phyloP scores from a whole-genome alignment of 306 rosid genomes.

The Cicer bijugum region DNA sequence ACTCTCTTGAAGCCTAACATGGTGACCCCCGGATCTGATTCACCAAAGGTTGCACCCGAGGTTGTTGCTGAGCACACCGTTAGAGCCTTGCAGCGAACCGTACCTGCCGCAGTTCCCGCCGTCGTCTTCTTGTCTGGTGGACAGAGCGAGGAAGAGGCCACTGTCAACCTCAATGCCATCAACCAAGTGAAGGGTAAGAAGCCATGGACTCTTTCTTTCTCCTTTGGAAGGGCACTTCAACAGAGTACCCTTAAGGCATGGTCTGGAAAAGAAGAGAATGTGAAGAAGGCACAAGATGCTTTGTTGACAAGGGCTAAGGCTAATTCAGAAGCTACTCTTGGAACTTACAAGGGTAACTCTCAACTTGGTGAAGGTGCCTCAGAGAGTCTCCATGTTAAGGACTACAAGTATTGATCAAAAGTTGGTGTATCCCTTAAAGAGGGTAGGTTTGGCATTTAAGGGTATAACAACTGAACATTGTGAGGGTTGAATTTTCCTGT shows the following conservation, averaged over 20 bases:
- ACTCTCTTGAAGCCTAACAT: conserved; percentile 56
- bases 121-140: conserved; percentile 57
- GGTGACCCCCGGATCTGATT: conserved; percentile 52
- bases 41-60: conserved; percentile 50
- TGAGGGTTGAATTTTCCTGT: conserved; percentile 28
- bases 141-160: conserved; percentile 54
- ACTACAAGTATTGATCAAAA: conserved; percentile 51
- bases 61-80: conserved; percentile 53
- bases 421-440: not conserved
- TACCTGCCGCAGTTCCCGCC: conserved; percentile 51
- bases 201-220: conserved; percentile 57
- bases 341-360: conserved; percentile 50
- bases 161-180: conserved; percentile 50
- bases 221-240: conserved; percentile 58
- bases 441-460: conserved; percentile 23
- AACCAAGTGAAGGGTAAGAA: conserved; percentile 55
- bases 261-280: conserved; percentile 52
- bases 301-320: conserved; percentile 50
- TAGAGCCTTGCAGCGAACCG: conserved; percentile 50
- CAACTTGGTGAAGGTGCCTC: conserved; percentile 48
- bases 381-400: conserved; percentile 43
- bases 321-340: conserved; percentile 52
- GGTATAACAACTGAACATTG: conserved; percentile 1
- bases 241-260: conserved; percentile 56
- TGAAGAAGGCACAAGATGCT: conserved; percentile 51